phyloP scores from a whole-genome alignment of 805 yeast species.

The Candida gorgasii region DNA sequence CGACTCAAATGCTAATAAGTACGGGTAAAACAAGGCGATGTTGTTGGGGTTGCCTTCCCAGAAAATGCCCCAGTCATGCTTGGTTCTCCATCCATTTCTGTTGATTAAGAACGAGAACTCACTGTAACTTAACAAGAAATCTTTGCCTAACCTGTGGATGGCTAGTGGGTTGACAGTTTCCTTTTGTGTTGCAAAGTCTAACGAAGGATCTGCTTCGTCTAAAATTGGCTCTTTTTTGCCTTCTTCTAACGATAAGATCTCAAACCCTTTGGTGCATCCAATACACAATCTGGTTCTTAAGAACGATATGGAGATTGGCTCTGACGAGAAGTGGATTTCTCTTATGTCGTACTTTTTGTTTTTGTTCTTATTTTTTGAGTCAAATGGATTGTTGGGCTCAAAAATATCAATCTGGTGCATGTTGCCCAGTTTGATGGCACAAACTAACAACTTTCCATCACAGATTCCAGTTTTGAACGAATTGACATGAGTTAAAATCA shows the following conservation, averaged over 20 bases:
- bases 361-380: conserved; percentile 52
- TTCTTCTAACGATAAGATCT: conserved; percentile 82
- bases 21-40: conserved; percentile 93
- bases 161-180: conserved; percentile 84
- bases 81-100: conserved; percentile 93
- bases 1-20: conserved; percentile 84
- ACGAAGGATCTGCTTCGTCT: conserved; percentile 97
- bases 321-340: conserved; percentile 82
- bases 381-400: conserved; percentile 81
- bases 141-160: conserved; percentile 84
- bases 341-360: conserved; percentile 61
- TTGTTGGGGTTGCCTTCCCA: conserved; percentile 97
- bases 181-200: conserved; percentile 86
- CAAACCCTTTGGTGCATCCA: conserved; percentile 96
- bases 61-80: conserved; percentile 88
- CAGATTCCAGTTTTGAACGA: conserved; percentile 94
- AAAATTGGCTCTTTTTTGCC: conserved; percentile 84
- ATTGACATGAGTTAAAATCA: conserved; percentile 81
- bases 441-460: conserved; percentile 81
- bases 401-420: conserved; percentile 80
- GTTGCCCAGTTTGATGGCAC: conserved; percentile 83
- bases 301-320: conserved; percentile 89
- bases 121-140: conserved; percentile 84
- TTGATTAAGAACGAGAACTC: conserved; percentile 95
- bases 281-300: conserved; percentile 86